A percentile compares a stretch with the other conserved stretches of the same genome.
Conservation (phyloP, 768 basidiomycete species). For the Cystofilobasidium capitatum region DNA sequence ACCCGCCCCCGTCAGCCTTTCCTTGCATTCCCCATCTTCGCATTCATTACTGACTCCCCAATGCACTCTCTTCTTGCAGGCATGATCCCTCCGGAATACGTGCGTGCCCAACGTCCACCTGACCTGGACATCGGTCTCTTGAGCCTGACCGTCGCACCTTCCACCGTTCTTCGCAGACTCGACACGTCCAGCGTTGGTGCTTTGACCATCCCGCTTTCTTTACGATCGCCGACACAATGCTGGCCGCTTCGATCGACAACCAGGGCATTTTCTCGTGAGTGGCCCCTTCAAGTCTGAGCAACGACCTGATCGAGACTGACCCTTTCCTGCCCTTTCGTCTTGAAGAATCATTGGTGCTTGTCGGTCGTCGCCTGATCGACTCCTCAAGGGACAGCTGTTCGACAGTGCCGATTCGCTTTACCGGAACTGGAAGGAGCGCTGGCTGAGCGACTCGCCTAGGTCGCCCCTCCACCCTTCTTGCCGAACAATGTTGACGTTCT, state of each 20-base stretch:
- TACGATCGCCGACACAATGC: constrained; percentile 29
- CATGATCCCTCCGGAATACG: constrained; percentile 23
- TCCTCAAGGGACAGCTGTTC: constrained; percentile 8
- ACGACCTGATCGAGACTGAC: background rate
- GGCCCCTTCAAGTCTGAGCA: background rate
- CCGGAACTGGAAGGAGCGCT: background rate
- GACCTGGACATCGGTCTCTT: background rate
- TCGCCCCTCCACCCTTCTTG: background rate
- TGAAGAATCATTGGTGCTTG: background rate
- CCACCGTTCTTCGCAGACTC: background rate
- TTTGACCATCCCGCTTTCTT: background rate
- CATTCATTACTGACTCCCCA: too few species aligned
- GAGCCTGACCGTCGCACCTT: too few species aligned
- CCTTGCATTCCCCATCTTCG: background rate
- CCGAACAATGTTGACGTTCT: background rate
- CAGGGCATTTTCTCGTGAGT: constrained; percentile 4
- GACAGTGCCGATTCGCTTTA: background rate
- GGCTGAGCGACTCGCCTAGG: background rate
- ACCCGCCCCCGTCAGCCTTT: background rate
- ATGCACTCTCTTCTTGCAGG: constrained; percentile 17
- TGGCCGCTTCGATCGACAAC: constrained; percentile 14
- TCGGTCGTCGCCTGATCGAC: constrained; percentile 14
- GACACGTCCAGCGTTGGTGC: background rate
- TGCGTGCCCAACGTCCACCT: constrained; percentile 1
- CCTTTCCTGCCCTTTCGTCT: constrained; percentile 6